Conservation (phyloP, 306 rosid genomes). For the Vigna angularis region DNA sequence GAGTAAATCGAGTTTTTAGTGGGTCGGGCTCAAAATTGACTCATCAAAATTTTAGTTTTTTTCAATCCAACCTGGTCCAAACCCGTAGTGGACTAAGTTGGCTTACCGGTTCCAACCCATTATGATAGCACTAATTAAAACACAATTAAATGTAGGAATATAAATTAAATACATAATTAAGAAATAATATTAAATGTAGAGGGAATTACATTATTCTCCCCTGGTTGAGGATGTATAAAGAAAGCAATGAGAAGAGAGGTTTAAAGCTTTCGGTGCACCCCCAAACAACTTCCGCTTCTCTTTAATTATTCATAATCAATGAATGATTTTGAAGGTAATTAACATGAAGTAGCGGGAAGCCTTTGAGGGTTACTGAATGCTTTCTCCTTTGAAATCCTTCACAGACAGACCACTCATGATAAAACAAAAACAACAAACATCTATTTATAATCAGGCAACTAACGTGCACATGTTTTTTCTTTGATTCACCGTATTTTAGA, state of each 20-base stretch:
- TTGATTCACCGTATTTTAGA: constrained; percentile 41
- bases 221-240: neutral
- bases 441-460: constrained; percentile 34
- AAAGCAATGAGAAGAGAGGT: neutral
- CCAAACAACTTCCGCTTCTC: neutral
- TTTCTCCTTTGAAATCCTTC: constrained; percentile 25
- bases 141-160: too few relatives aligned
- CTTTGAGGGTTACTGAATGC: constrained; percentile 45
- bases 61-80: too few relatives aligned
- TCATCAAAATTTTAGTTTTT: too few relatives aligned
- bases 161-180: too few relatives aligned
- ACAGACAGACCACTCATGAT: neutral
- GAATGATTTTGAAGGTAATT: neutral
- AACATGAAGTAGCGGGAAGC: constrained; percentile 10
- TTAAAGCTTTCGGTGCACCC: neutral
- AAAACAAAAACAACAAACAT: neutral
- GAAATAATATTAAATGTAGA: too few relatives aligned
- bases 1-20: rapidly evolving
- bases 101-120: too few relatives aligned
- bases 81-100: too few relatives aligned
- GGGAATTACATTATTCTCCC: too few relatives aligned
- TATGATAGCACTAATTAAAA: too few relatives aligned
- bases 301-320: neutral
- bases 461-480: neutral
- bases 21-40: too few relatives aligned